Conservation (phyloP, 169 alveolate genomes). For the Eimeria maxima region DNA sequence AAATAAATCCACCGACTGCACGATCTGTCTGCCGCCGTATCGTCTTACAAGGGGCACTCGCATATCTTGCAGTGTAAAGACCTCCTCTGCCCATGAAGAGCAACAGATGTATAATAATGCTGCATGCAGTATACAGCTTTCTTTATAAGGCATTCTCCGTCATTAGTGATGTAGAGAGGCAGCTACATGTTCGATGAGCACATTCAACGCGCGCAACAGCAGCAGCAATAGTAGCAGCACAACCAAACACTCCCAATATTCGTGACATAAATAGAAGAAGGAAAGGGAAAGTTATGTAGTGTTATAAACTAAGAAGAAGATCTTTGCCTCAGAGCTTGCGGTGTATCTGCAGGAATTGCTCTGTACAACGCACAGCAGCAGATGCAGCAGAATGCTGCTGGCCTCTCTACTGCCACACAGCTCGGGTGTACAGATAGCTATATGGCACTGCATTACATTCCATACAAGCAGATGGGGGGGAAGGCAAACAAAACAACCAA, state of each 20-base stretch:
- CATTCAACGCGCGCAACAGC: not conserved
- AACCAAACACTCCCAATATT: not conserved
- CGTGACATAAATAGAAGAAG: not conserved
- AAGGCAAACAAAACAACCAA: not conserved
- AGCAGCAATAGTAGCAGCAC: not conserved
- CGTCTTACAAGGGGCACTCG: too few species aligned
- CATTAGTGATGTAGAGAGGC: too few species aligned
- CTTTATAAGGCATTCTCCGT: too few species aligned
- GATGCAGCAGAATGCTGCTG: not conserved
- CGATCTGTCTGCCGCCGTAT: too few species aligned
- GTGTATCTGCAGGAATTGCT: not conserved
- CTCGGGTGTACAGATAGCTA: not conserved
- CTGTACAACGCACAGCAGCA: not conserved
- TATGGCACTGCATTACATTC: not conserved
- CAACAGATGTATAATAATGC: too few species aligned
- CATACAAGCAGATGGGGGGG: not conserved
- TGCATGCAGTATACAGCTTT: too few species aligned
- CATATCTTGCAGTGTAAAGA: too few species aligned
- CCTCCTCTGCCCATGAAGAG: too few species aligned
- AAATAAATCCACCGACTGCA: too few species aligned
- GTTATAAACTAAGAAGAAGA: not conserved
- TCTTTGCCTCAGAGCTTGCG: not conserved
- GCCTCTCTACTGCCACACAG: not conserved
- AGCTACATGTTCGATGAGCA: not conserved
- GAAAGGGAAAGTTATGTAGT: too few species aligned